Percentiles rank a stretch among this genome's conserved stretches.
Evolutionary conservation across 768 basidiomycete species (phyloP).

Genomic region (Psilocybe cubensis): DNA sequence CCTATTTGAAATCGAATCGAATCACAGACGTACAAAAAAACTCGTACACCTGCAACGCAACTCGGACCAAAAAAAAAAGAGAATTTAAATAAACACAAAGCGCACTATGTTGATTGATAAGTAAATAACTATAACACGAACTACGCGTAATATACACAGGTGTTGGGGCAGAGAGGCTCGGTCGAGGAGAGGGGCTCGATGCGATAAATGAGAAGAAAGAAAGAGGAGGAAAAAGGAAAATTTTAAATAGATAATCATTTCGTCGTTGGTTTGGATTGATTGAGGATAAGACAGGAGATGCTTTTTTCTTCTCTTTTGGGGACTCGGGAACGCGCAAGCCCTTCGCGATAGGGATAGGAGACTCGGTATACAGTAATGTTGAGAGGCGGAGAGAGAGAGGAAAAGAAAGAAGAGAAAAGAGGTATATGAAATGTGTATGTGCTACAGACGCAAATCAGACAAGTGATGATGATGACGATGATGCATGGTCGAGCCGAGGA

Average conservation of each 20-base stretch:
- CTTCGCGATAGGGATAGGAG: conserved; percentile 35
- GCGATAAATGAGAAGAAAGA: too few species aligned
- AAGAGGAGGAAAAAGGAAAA: not conserved
- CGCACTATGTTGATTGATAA: conserved; percentile 4
- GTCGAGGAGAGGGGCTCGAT: too few species aligned
- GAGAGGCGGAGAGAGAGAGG: conserved; percentile 10
- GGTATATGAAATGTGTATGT: conserved; percentile 17
- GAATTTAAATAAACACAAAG: not conserved
- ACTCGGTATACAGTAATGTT: conserved; percentile 18
- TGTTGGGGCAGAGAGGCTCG: too few species aligned
- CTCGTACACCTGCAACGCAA: not conserved
- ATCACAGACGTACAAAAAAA: too few species aligned
- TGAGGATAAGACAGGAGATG: too few species aligned
- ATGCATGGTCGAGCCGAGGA: conserved; percentile 6
- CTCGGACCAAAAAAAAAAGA: not conserved
- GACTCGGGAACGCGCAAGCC: conserved; percentile 42
- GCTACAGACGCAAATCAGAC: conserved; percentile 14
- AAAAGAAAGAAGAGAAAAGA: not conserved
- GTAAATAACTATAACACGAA: conserved; percentile 8
- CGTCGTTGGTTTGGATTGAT: not conserved
- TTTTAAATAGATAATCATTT: conserved; percentile 2
- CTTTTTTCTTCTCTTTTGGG: conserved; percentile 31
- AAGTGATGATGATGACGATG: conserved; percentile 7
- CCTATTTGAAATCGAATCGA: too few species aligned
- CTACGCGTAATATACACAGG: conserved; percentile 2